A percentile compares a stretch with the other conserved stretches of the same genome.
phyloP scores from a whole-genome alignment of 2,329 filamentous ascomycete species.

The Colletotrichum chrysophilum region DNA sequence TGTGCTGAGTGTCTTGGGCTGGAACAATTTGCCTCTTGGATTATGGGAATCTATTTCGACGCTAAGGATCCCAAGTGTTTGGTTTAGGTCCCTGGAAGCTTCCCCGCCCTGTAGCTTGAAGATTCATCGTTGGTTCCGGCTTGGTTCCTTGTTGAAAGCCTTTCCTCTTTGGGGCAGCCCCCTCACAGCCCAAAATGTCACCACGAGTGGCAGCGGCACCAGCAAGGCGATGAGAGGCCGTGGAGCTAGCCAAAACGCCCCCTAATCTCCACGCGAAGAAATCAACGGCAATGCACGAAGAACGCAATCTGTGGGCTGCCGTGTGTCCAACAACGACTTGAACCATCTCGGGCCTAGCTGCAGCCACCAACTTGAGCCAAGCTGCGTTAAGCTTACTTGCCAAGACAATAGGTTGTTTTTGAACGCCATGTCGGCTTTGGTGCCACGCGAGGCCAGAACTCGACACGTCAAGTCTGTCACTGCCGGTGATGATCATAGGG shows the following conservation, averaged over 20 bases:
- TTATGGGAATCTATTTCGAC: neutral
- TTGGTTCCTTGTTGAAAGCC: neutral
- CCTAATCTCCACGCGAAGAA: neutral
- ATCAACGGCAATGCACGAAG: neutral
- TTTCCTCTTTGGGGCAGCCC: neutral
- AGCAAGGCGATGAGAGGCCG: neutral
- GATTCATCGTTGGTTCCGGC: neutral
- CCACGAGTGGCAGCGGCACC: neutral
- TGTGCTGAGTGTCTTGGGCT: neutral
- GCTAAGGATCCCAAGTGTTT: neutral
- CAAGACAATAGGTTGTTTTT: neutral
- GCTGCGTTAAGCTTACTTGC: neutral
- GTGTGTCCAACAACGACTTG: neutral
- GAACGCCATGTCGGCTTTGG: neutral
- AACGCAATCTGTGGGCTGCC: neutral
- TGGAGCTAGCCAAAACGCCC: neutral
- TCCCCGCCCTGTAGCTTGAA: neutral
- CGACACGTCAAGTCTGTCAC: neutral
- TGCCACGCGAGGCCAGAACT: neutral
- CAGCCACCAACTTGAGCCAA: neutral
- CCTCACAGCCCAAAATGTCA: neutral
- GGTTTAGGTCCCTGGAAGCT: neutral
- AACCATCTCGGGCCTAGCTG: neutral
- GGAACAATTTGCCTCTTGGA: neutral
- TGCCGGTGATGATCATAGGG: neutral